These are phyloP conservation scores for Phytophthora syringae DNA, from an alignment of 352 stramenopile genomes.

Conservation along the genomic window DNA sequence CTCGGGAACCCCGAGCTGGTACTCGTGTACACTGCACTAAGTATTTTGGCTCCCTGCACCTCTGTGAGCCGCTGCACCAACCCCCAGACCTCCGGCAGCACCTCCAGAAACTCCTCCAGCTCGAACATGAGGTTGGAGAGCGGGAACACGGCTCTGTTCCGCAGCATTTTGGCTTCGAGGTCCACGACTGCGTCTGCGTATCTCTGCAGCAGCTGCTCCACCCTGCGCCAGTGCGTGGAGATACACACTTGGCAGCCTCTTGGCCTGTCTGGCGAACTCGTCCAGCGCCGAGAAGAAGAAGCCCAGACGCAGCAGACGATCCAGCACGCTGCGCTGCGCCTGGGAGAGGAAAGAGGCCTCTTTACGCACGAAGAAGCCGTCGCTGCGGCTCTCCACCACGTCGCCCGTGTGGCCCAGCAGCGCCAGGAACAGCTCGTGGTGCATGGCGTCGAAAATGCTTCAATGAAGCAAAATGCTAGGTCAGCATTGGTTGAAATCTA, in stretches of 20 bases:
- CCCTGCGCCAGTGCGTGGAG: conserved; percentile 63
- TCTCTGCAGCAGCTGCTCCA: conserved; percentile 55
- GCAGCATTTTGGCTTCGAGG: conserved; percentile 63
- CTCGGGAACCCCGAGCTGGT: conserved; percentile 62
- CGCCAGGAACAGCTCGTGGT: conserved; percentile 83
- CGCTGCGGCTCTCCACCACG: conserved; percentile 56
- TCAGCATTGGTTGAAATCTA: neutral
- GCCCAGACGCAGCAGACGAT: conserved; percentile 64
- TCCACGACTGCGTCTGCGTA: conserved; percentile 62
- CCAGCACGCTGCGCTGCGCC: conserved; percentile 59
- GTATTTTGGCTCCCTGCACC: conserved; percentile 37
- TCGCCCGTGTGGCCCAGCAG: conserved; percentile 71
- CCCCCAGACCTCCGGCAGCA: conserved; percentile 63
- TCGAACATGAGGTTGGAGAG: conserved; percentile 74
- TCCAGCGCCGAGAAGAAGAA: conserved; percentile 57
- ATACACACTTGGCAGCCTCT: conserved; percentile 53
- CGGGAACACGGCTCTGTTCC: conserved; percentile 51
- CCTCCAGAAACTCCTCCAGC: conserved; percentile 64
- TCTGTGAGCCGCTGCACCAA: conserved; percentile 50
- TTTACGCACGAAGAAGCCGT: conserved; percentile 64
- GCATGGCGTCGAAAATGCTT: conserved; percentile 54
- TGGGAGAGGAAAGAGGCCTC: conserved; percentile 52
- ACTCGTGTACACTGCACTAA: conserved; percentile 51
- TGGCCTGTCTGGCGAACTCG: conserved; percentile 42
- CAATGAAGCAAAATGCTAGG: neutral